phyloP scores from a whole-genome alignment of 495 filamentous ascomycete genomes.

The Hypoxylon intermedium region DNA sequence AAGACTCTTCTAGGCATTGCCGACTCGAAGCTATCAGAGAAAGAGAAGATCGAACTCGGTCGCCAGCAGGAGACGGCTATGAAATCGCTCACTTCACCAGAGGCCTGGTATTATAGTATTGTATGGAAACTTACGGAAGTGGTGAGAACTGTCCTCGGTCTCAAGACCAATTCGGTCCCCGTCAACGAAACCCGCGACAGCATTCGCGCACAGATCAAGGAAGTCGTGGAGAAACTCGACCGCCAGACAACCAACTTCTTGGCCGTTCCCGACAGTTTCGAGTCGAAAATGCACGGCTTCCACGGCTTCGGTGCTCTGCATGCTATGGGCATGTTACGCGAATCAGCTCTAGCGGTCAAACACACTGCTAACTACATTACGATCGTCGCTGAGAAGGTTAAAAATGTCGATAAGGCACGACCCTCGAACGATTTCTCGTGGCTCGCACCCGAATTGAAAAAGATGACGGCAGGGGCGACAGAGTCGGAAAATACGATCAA shows the following conservation, averaged over 20 bases:
- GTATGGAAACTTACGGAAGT: constrained; percentile 31
- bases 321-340: constrained; percentile 48
- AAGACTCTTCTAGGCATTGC: constrained; percentile 28
- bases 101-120: constrained; percentile 23
- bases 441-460: constrained; percentile 46
- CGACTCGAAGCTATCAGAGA: neutral
- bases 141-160: constrained; percentile 24
- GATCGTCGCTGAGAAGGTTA: constrained; percentile 45
- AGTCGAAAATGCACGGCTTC: constrained; percentile 32
- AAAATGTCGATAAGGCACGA: constrained; percentile 48
- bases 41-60: neutral
- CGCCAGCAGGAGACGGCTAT: neutral
- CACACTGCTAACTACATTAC: constrained; percentile 44
- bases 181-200: constrained; percentile 12
- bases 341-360: constrained; percentile 47
- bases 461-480: constrained; percentile 38
- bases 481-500: constrained; percentile 44
- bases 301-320: constrained; percentile 35
- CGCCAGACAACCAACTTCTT: constrained; percentile 37
- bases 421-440: constrained; percentile 45
- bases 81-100: constrained; percentile 30
- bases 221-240: constrained; percentile 28
- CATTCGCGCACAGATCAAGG: neutral
- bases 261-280: constrained; percentile 18
- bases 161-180: neutral